Conservation (phyloP, 2,329 filamentous ascomycete species). For the Cladosporium sp. region DNA sequence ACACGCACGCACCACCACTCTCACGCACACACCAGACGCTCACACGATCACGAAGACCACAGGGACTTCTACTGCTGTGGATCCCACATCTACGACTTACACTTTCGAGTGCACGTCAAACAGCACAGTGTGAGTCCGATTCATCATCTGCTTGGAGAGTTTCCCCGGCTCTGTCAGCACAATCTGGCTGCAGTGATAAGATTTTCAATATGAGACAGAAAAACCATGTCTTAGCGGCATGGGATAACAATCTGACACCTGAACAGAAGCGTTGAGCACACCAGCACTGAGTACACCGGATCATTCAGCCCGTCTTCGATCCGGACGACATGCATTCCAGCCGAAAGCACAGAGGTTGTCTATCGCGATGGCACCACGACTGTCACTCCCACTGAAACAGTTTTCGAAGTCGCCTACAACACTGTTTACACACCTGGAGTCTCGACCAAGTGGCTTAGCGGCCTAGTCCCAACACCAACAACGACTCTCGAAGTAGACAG, state of each 20-base stretch:
- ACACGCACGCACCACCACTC: slow-evolving; percentile 7
- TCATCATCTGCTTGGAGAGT: neutral
- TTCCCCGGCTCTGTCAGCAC: neutral
- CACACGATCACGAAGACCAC: slow-evolving; percentile 6
- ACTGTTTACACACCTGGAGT: slow-evolving; percentile 1
- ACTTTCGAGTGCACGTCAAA: slow-evolving; percentile 7
- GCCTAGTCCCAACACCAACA: slow-evolving; percentile 5
- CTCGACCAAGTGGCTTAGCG: slow-evolving; percentile 11
- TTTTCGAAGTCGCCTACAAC: neutral
- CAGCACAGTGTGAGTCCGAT: slow-evolving; percentile 8
- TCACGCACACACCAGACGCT: slow-evolving; percentile 6
- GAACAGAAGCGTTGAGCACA: slow-evolving; percentile 3
- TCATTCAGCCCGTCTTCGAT: slow-evolving; percentile 2
- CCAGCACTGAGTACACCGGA: slow-evolving; percentile 12
- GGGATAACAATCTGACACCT: neutral
- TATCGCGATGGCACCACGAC: slow-evolving; percentile 10
- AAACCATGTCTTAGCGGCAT: neutral
- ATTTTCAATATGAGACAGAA: neutral
- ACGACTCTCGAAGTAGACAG: slow-evolving; percentile 1
- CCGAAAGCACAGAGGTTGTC: neutral
- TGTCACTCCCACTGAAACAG: slow-evolving; percentile 1
- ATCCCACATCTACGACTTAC: slow-evolving; percentile 10
- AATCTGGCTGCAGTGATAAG: neutral
- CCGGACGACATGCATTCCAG: slow-evolving; percentile 8
- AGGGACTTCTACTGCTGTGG: slow-evolving; percentile 4